phyloP scores from a whole-genome alignment of 768 basidiomycete species.

The Amyloporia xantha region DNA sequence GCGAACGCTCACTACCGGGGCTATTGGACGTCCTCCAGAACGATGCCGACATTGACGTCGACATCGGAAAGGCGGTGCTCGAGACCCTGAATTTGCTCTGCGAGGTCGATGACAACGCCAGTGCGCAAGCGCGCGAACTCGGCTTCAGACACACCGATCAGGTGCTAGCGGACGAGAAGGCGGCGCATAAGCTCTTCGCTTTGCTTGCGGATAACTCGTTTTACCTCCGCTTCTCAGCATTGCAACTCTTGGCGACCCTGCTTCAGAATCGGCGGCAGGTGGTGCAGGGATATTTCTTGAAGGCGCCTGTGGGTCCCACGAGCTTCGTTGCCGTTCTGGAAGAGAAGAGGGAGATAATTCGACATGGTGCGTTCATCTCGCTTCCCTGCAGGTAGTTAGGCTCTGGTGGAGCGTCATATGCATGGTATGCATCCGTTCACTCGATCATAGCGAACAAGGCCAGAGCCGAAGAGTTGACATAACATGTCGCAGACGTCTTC shows the following conservation, averaged over 20 bases:
- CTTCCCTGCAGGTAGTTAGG: not conserved
- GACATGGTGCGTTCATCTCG: constrained; percentile 57
- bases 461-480: not conserved
- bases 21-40: constrained; percentile 78
- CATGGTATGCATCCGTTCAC: not conserved
- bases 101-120: constrained; percentile 57
- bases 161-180: constrained; percentile 65
- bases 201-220: constrained; percentile 73
- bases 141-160: constrained; percentile 79
- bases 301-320: constrained; percentile 67
- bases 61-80: constrained; percentile 86
- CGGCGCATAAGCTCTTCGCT: constrained; percentile 68
- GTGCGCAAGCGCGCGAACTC: constrained; percentile 50
- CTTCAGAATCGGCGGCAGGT: constrained; percentile 75
- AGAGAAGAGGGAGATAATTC: constrained; percentile 82
- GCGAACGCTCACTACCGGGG: constrained; percentile 66
- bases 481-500: not conserved
- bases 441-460: not conserved
- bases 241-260: constrained; percentile 76
- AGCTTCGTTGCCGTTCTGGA: constrained; percentile 72
- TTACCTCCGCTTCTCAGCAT: constrained; percentile 77
- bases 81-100: constrained; percentile 86
- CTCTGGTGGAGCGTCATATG: not conserved
- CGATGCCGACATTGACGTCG: constrained; percentile 86
- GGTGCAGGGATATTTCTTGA: constrained; percentile 90